These are phyloP conservation scores for Fusarium sambucinum DNA, from an alignment of 2,329 filamentous ascomycete genomes.

Conservation along the genomic window DNA sequence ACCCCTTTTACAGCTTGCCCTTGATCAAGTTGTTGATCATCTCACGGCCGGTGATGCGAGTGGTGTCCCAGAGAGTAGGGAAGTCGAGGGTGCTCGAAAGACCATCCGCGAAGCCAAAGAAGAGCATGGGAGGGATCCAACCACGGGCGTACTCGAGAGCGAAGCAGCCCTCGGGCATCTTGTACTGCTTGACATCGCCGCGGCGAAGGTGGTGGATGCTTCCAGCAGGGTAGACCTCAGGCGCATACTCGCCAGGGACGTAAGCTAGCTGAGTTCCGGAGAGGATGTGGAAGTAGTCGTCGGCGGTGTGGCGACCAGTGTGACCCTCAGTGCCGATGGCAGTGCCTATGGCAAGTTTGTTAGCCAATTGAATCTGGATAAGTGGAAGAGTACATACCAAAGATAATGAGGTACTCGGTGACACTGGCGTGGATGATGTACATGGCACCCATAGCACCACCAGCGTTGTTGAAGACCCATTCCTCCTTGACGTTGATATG, in stretches of 20 bases:
- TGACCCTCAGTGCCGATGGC: constrained; percentile 89
- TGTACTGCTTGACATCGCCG: constrained; percentile 84
- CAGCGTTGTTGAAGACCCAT: constrained; percentile 94
- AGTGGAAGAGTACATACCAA: constrained; percentile 61
- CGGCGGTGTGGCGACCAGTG: constrained; percentile 87
- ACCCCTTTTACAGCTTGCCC: constrained; percentile 72
- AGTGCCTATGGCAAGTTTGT: constrained; percentile 60
- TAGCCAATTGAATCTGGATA: constrained; percentile 6
- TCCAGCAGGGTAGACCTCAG: constrained; percentile 77
- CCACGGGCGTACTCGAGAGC: constrained; percentile 86
- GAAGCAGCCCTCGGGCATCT: constrained; percentile 81
- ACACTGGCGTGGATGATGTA: constrained; percentile 91
- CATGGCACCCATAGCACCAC: constrained; percentile 92
- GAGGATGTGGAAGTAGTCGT: constrained; percentile 96
- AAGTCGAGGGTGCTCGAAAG: constrained; percentile 86
- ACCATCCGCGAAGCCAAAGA: constrained; percentile 87
- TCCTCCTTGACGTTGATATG: constrained; percentile 79
- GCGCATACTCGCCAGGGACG: constrained; percentile 73
- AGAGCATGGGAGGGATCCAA: constrained; percentile 94
- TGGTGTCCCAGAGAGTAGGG: constrained; percentile 85
- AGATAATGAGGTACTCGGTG: constrained; percentile 92
- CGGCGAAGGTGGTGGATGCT: constrained; percentile 78
- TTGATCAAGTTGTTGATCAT: constrained; percentile 79
- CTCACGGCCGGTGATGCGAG: constrained; percentile 77
- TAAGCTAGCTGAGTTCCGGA: constrained; percentile 82